phyloP scores from a whole-genome alignment of 345 rosid species.

The Heritiera fomes region DNA sequence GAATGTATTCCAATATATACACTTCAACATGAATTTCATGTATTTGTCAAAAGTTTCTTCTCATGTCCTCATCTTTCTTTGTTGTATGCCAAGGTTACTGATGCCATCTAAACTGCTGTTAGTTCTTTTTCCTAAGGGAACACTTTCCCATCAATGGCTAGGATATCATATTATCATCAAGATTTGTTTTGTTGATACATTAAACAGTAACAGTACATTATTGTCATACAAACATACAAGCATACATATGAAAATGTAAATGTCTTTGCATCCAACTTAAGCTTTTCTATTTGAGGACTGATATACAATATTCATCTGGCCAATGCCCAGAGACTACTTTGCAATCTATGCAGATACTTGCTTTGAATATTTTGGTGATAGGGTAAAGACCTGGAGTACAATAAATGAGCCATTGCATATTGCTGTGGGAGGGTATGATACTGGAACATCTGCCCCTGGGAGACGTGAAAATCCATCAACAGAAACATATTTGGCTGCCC shows the following conservation, averaged over 20 bases:
- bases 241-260: neutral
- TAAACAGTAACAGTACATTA: neutral
- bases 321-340: slow-evolving; percentile 66
- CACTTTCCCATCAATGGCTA: too few relatives aligned
- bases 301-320: slow-evolving; percentile 11
- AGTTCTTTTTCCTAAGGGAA: too few relatives aligned
- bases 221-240: neutral
- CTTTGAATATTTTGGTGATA: slow-evolving; percentile 72
- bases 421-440: slow-evolving; percentile 53
- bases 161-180: too few relatives aligned
- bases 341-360: slow-evolving; percentile 69
- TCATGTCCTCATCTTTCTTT: too few relatives aligned
- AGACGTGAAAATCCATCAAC: slow-evolving; percentile 53
- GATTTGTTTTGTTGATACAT: neutral
- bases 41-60: too few relatives aligned
- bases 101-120: too few relatives aligned
- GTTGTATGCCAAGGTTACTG: too few relatives aligned
- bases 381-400: slow-evolving; percentile 84
- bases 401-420: slow-evolving; percentile 73
- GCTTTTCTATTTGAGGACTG: neutral
- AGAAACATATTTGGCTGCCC: slow-evolving; percentile 81
- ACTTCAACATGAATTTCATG: too few relatives aligned
- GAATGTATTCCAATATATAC: too few relatives aligned
- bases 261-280: too few relatives aligned
- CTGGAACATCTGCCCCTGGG: slow-evolving; percentile 67